Evolutionary conservation across 2,329 filamentous ascomycete species (phyloP).

Genomic region (Sporothrix variecibatus): DNA sequence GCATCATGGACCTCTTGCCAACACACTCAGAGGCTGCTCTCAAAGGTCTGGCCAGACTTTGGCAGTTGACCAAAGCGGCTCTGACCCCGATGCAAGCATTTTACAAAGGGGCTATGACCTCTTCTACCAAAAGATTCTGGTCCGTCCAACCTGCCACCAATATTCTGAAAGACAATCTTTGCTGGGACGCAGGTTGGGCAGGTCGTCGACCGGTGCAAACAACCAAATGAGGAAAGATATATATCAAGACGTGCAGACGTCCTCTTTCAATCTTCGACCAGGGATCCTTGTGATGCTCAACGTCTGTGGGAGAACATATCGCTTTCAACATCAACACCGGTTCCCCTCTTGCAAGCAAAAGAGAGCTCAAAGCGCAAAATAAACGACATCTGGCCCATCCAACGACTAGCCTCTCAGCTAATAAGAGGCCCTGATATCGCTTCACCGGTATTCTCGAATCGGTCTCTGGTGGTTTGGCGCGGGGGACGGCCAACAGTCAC

Average conservation of each 20-base stretch:
- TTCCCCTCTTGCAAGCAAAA: not conserved
- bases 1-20: not conserved
- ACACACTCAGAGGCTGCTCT: not conserved
- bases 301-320: not conserved
- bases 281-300: not conserved
- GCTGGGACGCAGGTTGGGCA: not conserved
- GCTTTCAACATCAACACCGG: too few species aligned
- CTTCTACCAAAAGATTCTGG: not conserved
- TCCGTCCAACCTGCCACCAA: not conserved
- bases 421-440: not conserved
- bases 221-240: not conserved
- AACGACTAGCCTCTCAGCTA: not conserved
- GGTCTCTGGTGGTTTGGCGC: not conserved
- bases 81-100: not conserved
- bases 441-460: not conserved
- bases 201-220: not conserved
- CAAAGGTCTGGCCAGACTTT: not conserved
- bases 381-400: not conserved
- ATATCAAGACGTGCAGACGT: not conserved
- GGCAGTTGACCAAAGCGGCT: not conserved
- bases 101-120: not conserved
- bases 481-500: not conserved
- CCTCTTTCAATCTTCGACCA: not conserved
- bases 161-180: not conserved
- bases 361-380: not conserved